Evolutionary conservation across 352 stramenopile species (phyloP).

Genomic region (Globisporangium alternatum): DNA sequence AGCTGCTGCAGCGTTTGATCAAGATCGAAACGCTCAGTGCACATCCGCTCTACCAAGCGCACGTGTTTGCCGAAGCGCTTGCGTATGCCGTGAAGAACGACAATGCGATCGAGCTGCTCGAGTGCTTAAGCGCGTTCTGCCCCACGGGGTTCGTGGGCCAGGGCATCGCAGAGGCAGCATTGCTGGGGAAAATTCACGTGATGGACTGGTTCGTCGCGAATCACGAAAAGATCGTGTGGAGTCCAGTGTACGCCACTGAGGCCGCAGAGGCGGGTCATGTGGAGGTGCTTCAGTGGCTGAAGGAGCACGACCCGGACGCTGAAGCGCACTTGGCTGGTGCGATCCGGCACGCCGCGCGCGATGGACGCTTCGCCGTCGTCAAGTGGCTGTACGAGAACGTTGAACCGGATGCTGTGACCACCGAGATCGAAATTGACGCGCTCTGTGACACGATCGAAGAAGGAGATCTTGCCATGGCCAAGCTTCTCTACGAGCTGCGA

Average conservation of each 20-base stretch:
- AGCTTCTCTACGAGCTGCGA: not conserved
- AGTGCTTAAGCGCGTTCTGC: not conserved
- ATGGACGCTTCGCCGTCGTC: not conserved
- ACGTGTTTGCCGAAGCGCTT: not conserved
- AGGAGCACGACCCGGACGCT: not conserved
- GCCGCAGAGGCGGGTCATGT: not conserved
- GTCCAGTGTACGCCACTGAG: not conserved
- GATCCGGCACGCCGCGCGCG: not conserved
- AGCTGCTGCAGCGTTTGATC: not conserved
- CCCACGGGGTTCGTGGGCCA: not conserved
- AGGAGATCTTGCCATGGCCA: not conserved
- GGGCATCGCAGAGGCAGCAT: not conserved
- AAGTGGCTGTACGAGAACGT: not conserved
- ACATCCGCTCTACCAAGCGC: not conserved
- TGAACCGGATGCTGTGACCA: not conserved
- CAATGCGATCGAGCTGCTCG: slow-evolving; percentile 2
- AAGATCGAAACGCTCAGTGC: too few relatives aligned
- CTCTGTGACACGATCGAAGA: not conserved
- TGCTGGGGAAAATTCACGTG: not conserved
- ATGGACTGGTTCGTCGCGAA: slow-evolving; percentile 2
- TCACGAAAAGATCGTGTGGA: not conserved
- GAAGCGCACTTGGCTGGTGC: not conserved
- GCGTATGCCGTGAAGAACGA: not conserved
- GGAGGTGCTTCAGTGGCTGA: slow-evolving; percentile 3
- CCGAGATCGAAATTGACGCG: not conserved